Percentiles rank a stretch among this genome's conserved stretches.
Evolutionary conservation across 805 yeast genomes (phyloP).

Genomic region (Metschnikowia peoriensis): DNA sequence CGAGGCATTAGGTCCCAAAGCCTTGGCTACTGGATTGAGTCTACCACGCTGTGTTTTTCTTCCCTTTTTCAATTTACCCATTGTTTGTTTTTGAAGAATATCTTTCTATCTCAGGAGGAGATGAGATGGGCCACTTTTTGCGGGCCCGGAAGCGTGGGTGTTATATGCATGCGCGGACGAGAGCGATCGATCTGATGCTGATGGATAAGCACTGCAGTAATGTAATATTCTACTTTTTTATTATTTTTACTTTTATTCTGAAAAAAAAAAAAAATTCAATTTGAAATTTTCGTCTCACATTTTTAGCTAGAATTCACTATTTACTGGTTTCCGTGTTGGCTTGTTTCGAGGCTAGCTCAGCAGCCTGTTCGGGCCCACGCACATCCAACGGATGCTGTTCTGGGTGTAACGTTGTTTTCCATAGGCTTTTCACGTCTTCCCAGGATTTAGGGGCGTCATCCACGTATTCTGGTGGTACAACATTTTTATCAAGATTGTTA

Average conservation of each 20-base stretch:
- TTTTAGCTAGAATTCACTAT: background rate
- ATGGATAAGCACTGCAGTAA: background rate
- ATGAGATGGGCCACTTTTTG: slow-evolving; percentile 10
- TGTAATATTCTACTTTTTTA: background rate
- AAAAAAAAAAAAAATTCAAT: background rate
- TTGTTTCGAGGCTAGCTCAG: background rate
- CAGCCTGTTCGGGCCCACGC: background rate
- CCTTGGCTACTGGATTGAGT: slow-evolving; percentile 33
- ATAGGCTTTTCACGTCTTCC: slow-evolving; percentile 35
- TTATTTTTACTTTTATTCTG: background rate
- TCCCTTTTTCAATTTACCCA: slow-evolving; percentile 77
- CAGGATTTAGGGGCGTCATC: slow-evolving; percentile 37
- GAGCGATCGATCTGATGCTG: background rate
- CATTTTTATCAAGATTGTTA: slow-evolving; percentile 61
- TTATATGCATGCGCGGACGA: slow-evolving; percentile 4
- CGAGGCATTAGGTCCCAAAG: slow-evolving; percentile 14
- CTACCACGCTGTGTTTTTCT: slow-evolving; percentile 37
- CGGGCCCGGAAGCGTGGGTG: background rate
- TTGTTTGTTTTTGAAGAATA: slow-evolving; percentile 20
- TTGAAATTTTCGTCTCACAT: background rate
- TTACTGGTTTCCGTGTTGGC: background rate
- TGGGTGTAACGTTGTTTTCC: slow-evolving; percentile 34
- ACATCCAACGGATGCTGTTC: slow-evolving; percentile 8
- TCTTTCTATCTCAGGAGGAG: slow-evolving; percentile 2
- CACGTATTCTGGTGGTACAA: slow-evolving; percentile 47